These are phyloP conservation scores for Ophiostoma perfectum DNA, from an alignment of 2,329 filamentous ascomycete genomes.

Conservation along the genomic window DNA sequence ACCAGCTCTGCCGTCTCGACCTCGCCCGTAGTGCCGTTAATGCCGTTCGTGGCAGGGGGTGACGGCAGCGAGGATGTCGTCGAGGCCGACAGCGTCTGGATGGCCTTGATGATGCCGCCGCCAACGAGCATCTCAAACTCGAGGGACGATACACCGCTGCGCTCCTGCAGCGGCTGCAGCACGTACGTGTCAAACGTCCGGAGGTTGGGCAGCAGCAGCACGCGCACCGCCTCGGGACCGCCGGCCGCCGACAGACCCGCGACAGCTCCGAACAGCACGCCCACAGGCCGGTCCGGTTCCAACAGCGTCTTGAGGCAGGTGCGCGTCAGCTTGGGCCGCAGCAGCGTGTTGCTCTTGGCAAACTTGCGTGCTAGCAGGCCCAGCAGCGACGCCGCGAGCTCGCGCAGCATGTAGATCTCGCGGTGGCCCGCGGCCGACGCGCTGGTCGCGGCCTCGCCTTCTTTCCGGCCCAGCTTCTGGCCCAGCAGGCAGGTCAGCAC, in stretches of 20 bases:
- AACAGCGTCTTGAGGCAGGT: conserved; percentile 90
- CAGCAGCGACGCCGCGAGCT: conserved; percentile 77
- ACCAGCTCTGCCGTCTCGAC: conserved; percentile 43
- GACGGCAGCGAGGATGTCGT: not conserved
- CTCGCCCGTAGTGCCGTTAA: conserved; percentile 26
- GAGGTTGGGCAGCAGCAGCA: conserved; percentile 52
- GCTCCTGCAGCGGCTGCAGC: conserved; percentile 49
- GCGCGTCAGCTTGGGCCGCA: conserved; percentile 84
- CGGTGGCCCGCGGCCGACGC: not conserved
- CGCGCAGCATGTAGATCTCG: conserved; percentile 54
- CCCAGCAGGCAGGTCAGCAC: conserved; percentile 88
- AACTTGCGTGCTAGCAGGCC: conserved; percentile 76
- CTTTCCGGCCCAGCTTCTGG: conserved; percentile 64
- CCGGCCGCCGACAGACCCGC: conserved; percentile 73
- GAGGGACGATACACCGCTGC: conserved; percentile 29
- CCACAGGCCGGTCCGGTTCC: conserved; percentile 74
- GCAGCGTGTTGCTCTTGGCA: conserved; percentile 69
- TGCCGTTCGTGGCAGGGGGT: conserved; percentile 24
- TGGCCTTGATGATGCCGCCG: conserved; percentile 50
- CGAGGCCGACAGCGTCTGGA: conserved; percentile 38
- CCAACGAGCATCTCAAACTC: conserved; percentile 52
- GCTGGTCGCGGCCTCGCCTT: conserved; percentile 32
- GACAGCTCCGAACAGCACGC: conserved; percentile 84
- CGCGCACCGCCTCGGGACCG: conserved; percentile 54
- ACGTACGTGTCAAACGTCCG: conserved; percentile 50